A percentile compares a stretch with the other conserved stretches of the same genome.
Conservation (phyloP, 371 early-diverging fungal species). For the Batkoa obscura region DNA sequence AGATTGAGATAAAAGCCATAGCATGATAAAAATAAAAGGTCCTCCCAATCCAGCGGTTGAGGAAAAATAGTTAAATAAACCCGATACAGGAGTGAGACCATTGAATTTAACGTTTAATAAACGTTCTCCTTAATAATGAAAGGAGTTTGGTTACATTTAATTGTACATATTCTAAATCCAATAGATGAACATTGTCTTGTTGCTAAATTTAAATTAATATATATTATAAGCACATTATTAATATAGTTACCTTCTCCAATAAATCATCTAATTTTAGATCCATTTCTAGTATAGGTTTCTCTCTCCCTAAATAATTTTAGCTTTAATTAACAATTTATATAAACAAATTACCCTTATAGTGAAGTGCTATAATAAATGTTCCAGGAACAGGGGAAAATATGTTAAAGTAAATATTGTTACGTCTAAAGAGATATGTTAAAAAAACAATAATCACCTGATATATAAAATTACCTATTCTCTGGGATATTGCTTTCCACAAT, state of each 20-base stretch:
- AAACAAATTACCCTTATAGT: constrained; percentile 44
- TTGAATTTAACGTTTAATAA: no score
- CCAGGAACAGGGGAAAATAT: constrained; percentile 73
- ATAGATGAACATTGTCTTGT: constrained; percentile 65
- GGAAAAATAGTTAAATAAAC: no score
- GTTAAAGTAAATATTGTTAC: constrained; percentile 71
- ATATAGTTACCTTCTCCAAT: constrained; percentile 49
- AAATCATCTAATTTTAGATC: constrained; percentile 86
- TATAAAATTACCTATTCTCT: constrained; percentile 38
- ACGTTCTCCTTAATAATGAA: constrained; percentile 31
- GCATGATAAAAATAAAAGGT: no score
- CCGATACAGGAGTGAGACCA: no score
- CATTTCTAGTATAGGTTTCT: constrained; percentile 88
- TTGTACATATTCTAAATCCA: constrained; percentile 87
- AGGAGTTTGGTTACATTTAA: constrained; percentile 36
- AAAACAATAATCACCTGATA: neutral
- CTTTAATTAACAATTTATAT: constrained; percentile 14
- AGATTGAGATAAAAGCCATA: no score
- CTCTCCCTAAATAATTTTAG: constrained; percentile 20
- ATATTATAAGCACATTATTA: neutral
- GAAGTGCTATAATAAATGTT: constrained; percentile 72
- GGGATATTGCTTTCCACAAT: constrained; percentile 83
- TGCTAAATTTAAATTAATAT: constrained; percentile 27
- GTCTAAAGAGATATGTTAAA: constrained; percentile 18
- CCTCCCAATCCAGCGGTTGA: no score